Conservation (phyloP, 2,329 filamentous ascomycete genomes). For the Talaromyces sp. region DNA sequence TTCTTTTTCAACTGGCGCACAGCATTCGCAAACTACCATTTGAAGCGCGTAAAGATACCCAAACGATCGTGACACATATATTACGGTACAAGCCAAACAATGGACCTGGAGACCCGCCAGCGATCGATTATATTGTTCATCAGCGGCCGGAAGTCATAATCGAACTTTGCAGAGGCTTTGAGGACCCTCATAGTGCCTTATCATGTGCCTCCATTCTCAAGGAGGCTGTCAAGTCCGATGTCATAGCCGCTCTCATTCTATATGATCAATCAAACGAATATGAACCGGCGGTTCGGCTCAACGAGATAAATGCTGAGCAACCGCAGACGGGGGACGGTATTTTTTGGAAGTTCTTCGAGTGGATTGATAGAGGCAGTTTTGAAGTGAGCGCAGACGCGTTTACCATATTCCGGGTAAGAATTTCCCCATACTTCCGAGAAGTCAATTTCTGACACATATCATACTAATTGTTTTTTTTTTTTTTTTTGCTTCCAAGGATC, state of each 20-base stretch:
- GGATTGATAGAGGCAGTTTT: slow-evolving; percentile 95
- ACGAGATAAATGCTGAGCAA: slow-evolving; percentile 70
- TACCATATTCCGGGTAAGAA: slow-evolving; percentile 82
- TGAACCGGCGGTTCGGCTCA: slow-evolving; percentile 71
- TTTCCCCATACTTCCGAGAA: not conserved
- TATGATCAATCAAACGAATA: slow-evolving; percentile 82
- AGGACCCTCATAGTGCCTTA: slow-evolving; percentile 84
- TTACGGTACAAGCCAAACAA: slow-evolving; percentile 78
- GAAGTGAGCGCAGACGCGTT: slow-evolving; percentile 97
- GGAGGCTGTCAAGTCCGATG: slow-evolving; percentile 87
- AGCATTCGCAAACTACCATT: slow-evolving; percentile 85
- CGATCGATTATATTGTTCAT: slow-evolving; percentile 83
- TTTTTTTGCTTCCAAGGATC: slow-evolving; percentile 59
- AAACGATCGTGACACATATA: slow-evolving; percentile 92
- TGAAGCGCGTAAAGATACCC: slow-evolving; percentile 91
- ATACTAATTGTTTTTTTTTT: slow-evolving; percentile 15
- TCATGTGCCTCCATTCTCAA: slow-evolving; percentile 85
- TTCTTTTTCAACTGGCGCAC: slow-evolving; percentile 78
- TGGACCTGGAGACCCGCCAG: slow-evolving; percentile 71
- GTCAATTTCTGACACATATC: not conserved
- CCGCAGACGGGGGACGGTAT: slow-evolving; percentile 77
- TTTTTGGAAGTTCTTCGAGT: slow-evolving; percentile 96
- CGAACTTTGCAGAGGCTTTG: slow-evolving; percentile 84
- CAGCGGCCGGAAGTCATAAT: slow-evolving; percentile 83
- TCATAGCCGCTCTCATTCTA: slow-evolving; percentile 82